These are phyloP conservation scores for Marchantia paleacea DNA, from an alignment of 225 moss, liverwort and hornwort species.

Conservation along the genomic window DNA sequence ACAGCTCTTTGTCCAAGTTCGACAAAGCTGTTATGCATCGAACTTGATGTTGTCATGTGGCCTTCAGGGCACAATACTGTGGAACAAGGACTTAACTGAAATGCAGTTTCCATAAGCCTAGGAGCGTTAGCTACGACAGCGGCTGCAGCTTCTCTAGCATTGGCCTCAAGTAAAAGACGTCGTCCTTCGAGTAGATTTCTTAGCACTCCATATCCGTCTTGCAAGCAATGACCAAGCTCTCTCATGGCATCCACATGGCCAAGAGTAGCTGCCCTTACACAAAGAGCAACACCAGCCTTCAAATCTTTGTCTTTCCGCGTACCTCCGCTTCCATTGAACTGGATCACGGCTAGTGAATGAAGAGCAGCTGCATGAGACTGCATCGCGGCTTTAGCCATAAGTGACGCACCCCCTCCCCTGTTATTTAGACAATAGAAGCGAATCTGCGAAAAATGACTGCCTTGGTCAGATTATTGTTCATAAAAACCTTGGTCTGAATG, in stretches of 20 bases:
- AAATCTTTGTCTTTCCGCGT: conserved; percentile 49
- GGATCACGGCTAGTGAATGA: conserved; percentile 47
- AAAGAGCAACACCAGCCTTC: conserved; percentile 46
- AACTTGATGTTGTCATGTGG: conserved; percentile 1
- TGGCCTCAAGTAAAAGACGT: conserved; percentile 43
- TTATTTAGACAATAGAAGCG: conserved; percentile 41
- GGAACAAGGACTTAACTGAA: conserved; percentile 2
- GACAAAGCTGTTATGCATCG: background rate
- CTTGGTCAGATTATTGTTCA: background rate
- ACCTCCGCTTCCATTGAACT: conserved; percentile 52
- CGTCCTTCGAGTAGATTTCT: conserved; percentile 39
- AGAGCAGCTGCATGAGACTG: conserved; percentile 43
- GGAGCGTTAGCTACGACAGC: conserved; percentile 28
- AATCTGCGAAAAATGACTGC: conserved; percentile 29
- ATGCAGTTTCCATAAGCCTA: conserved; percentile 26
- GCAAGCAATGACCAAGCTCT: conserved; percentile 48
- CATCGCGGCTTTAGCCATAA: conserved; percentile 54
- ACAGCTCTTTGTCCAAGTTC: conserved; percentile 6
- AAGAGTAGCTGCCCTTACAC: conserved; percentile 45
- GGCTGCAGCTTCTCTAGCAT: conserved; percentile 52
- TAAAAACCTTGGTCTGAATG: background rate
- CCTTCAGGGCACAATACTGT: conserved; percentile 19
- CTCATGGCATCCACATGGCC: conserved; percentile 55
- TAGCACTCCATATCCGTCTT: conserved; percentile 45
- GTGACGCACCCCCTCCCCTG: conserved; percentile 40